Base-by-base conservation (phyloP, 75 land plant genomes). In the Larix kaempferi region DNA sequence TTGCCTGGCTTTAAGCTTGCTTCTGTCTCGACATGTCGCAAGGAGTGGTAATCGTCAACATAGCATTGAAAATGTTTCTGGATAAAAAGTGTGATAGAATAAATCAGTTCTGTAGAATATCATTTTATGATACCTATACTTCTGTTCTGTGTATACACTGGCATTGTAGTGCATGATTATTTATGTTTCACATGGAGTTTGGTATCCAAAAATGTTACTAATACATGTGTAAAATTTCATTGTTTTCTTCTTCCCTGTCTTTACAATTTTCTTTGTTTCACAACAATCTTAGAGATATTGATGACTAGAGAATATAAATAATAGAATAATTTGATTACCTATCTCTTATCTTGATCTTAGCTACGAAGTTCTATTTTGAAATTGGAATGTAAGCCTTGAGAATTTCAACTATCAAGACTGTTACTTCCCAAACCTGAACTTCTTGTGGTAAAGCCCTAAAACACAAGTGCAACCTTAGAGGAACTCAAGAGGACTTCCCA, bases 1-100 rank as follows among this genome's bases (percentile, higher is more conserved):
- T 63, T 94, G 41, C 87, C 84, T 78, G 93, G 91, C 11, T 94
- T 92, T 71, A 90, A 63, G 83, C 69, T 78, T 87, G 92, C 97
- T 29, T 82, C 91, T 60, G 75, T 80, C 52, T 72, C 89, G 71
- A 89, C 76, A 56, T 86, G 63, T 72, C 81, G 80, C 64, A 19
- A 74, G 17, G 94, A 91, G 73, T 86, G 92, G 96, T 94, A 85
- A n/a, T 19, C 65, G 49, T 44, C 49, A 6, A 54, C 37, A 7
- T 74, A 22, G 60, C 57, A 55, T 74, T 3, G 26, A 26, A 22
- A 27, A 2, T 44, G 2, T 55, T 74, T 74, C 4, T 26, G 33
- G 29, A 29, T 23, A 6, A 26, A 27, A 74, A 26, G 6, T 52
- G 10, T 55, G 7, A 29, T 29, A 25, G 8, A 56, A 3, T 73